Evolutionary conservation across 805 yeast species (phyloP).

Genomic region (Kuraishia ogatae): DNA sequence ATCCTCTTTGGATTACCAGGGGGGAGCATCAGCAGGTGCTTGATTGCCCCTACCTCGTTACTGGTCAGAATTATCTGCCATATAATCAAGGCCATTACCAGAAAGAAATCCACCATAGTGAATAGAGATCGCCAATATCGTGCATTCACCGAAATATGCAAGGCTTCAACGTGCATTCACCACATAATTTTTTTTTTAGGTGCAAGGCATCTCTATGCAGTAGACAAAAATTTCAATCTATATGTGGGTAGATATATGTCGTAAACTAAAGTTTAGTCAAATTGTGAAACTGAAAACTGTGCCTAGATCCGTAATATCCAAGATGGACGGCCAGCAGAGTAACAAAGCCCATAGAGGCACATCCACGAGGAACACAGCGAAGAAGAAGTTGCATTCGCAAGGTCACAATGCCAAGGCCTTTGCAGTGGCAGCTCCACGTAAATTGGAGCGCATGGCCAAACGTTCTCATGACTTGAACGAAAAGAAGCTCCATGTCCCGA

Average conservation of each 20-base stretch:
- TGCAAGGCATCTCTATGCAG: neutral
- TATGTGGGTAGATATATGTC: neutral
- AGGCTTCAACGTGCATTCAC: neutral
- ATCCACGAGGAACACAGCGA: conserved; percentile 24
- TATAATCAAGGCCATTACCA: no score
- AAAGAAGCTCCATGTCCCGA: conserved; percentile 86
- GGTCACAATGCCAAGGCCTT: conserved; percentile 83
- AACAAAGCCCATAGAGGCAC: conserved; percentile 80
- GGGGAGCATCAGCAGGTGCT: no score
- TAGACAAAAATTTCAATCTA: neutral
- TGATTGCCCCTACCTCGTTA: no score
- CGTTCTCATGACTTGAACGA: conserved; percentile 80
- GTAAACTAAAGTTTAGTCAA: neutral
- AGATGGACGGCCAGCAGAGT: conserved; percentile 36
- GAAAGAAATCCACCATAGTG: no score
- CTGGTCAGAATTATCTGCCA: no score
- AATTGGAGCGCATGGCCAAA: conserved; percentile 74
- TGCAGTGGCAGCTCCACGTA: conserved; percentile 79
- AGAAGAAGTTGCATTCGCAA: conserved; percentile 81
- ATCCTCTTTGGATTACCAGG: no score
- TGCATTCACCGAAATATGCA: neutral
- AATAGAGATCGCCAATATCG: no score
- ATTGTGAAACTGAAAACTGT: neutral
- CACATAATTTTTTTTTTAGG: neutral
- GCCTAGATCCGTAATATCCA: neutral